Conservation (phyloP, 805 yeast species). For the Teunomyces atbi region DNA sequence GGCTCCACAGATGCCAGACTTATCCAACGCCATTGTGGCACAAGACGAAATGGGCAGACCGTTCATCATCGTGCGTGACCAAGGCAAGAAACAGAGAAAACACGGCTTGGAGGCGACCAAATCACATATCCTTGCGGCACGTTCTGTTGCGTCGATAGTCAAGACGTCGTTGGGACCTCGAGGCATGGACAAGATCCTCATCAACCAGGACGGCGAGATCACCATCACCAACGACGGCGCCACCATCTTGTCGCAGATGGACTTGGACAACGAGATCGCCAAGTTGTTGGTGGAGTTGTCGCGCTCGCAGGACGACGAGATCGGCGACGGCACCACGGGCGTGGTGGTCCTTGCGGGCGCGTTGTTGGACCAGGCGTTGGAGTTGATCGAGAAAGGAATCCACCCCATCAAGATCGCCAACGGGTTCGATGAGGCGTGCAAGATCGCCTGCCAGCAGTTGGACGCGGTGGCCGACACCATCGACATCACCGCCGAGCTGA, state of each 20-base stretch:
- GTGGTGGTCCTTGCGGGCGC: conserved; percentile 97
- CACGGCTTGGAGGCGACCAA: conserved; percentile 51
- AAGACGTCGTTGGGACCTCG: conserved; percentile 95
- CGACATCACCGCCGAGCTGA: conserved; percentile 46
- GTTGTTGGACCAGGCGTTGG: conserved; percentile 88
- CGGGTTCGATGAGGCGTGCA: conserved; percentile 96
- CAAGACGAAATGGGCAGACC: conserved; percentile 99
- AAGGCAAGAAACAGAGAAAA: conserved; percentile 67
- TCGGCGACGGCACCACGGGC: conserved; percentile 99
- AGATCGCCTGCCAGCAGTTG: conserved; percentile 76
- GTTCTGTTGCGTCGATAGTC: conserved; percentile 89
- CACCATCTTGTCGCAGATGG: conserved; percentile 93
- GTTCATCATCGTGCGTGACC: conserved; percentile 92
- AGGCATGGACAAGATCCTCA: conserved; percentile 94
- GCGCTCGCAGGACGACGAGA: conserved; percentile 94
- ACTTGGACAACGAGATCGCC: conserved; percentile 93
- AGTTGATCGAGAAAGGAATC: conserved; percentile 92
- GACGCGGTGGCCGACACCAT: conserved; percentile 74
- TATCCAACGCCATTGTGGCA: conserved; percentile 97
- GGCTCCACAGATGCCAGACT: conserved; percentile 64
- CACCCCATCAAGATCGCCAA: conserved; percentile 97
- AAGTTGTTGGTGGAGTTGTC: conserved; percentile 91
- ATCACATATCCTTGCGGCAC: conserved; percentile 90
- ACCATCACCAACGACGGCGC: conserved; percentile 99
- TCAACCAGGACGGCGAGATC: conserved; percentile 95